Evolutionary conservation across 1,139 yeast species (phyloP).

Genomic region (Magnusiomyces suaveolens): DNA sequence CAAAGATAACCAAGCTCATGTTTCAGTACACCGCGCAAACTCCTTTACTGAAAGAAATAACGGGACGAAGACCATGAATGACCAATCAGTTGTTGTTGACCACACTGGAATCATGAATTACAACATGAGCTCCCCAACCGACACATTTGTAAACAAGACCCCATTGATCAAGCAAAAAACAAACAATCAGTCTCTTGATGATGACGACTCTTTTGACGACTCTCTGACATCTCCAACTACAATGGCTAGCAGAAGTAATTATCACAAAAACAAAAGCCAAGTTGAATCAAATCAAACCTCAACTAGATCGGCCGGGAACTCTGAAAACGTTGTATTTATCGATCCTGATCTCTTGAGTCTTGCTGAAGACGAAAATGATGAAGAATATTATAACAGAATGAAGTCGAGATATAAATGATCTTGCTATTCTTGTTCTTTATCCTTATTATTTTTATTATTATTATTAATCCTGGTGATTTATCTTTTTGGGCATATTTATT

Average conservation of each 20-base stretch:
- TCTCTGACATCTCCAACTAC: not conserved
- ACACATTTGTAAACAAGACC: not conserved
- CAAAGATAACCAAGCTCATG: not conserved
- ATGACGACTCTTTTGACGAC: not conserved
- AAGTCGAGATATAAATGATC: constrained; percentile 1
- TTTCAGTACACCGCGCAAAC: not conserved
- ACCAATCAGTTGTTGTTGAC: not conserved
- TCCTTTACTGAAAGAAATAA: not conserved
- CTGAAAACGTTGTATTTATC: not conserved
- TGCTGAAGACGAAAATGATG: constrained; percentile 2
- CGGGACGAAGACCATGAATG: not conserved
- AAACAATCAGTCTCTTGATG: not conserved
- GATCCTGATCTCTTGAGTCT: not conserved
- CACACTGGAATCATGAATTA: not conserved
- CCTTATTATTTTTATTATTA: no score
- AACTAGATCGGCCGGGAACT: not conserved
- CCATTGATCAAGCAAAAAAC: not conserved
- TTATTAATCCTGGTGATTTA: no score
- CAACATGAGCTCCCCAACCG: not conserved
- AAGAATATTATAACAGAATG: constrained; percentile 5
- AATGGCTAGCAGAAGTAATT: not conserved
- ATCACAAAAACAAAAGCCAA: no score
- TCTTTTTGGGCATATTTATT: no score
- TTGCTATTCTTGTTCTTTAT: no score
- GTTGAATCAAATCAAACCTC: not conserved